Evolutionary conservation across 2,329 filamentous ascomycete species (phyloP), one percentile per base, ranked within the genome.

Genomic region (Botryotinia calthae): DNA sequence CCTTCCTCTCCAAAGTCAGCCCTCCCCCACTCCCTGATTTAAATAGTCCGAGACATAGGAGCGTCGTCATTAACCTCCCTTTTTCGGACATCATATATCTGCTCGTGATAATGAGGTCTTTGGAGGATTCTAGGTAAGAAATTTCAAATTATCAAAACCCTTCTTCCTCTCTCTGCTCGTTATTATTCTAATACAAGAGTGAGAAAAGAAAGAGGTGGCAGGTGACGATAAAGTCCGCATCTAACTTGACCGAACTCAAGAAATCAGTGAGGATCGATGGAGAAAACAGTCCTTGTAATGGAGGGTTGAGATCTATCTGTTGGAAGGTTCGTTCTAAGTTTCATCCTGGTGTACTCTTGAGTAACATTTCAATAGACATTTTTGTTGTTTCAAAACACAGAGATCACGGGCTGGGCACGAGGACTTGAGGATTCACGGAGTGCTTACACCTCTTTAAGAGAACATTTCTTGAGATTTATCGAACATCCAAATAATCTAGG

Each of bases 401-500:
- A 91, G 70, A 85, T 86, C 44, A 84, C 87, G 58, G 87, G 87
- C 83, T 97, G 95, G 94, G 84, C 87, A 48, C 86, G 87, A 73
- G 87, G 87, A 68, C 84, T 97, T 40, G 83, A 86, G 31, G 88
- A 93, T 76, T 90, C 90, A 42, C 89, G 95, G 76, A 87, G 87
- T 73, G 88, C 89, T n/a, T 98, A 98, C 82, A 83, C 86, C 31
- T 89, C 91, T 34, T 84, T 93, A 3, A 88, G 90, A 76, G 87
- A 90, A 2, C 92, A 94, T 80, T 92, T 96, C 77, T 84, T 98
- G 69, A 91, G 90, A 80, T 94, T 91, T 76, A 93, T 97, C 79
- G 90, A 94, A 74, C 91, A 97, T 76, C 94, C 94, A 0, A 91
- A 97, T 80, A 90, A 94, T 78, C 85, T 97, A 73, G 87, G 91